Evolutionary conservation across 2,329 filamentous ascomycete species (phyloP).

Genomic region (Paradendryphiella salina): DNA sequence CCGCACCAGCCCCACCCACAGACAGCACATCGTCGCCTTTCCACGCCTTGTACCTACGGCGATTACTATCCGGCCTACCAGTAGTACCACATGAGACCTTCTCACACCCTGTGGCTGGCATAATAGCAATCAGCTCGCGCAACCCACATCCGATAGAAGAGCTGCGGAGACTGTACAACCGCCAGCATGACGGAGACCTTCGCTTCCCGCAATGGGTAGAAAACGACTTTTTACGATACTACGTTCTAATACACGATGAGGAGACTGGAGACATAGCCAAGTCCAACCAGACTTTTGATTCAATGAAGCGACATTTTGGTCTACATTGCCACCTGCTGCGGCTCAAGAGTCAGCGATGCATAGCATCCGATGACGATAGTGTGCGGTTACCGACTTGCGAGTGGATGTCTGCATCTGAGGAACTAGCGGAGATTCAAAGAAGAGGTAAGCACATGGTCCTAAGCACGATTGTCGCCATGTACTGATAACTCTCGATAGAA

Average conservation of each 20-base stretch:
- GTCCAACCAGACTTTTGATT: slow-evolving; percentile 88
- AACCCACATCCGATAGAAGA: slow-evolving; percentile 84
- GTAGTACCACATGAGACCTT: slow-evolving; percentile 89
- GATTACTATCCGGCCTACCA: slow-evolving; percentile 77
- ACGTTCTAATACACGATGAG: slow-evolving; percentile 94
- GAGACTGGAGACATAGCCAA: slow-evolving; percentile 90
- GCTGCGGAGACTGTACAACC: slow-evolving; percentile 77
- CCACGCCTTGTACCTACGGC: slow-evolving; percentile 81
- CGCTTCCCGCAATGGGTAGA: slow-evolving; percentile 83
- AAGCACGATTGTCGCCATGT: neutral
- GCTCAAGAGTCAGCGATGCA: slow-evolving; percentile 80
- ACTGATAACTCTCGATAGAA: slow-evolving; percentile 49
- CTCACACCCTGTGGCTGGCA: slow-evolving; percentile 87
- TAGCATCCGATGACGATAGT: slow-evolving; percentile 89
- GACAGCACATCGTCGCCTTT: slow-evolving; percentile 67
- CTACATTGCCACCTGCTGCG: slow-evolving; percentile 91
- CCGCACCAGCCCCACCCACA: slow-evolving; percentile 11
- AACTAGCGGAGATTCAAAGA: slow-evolving; percentile 72
- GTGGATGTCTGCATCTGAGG: slow-evolving; percentile 87
- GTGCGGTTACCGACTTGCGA: slow-evolving; percentile 78
- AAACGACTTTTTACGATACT: slow-evolving; percentile 90
- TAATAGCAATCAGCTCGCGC: slow-evolving; percentile 92
- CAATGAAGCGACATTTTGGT: slow-evolving; percentile 99
- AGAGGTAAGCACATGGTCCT: slow-evolving; percentile 53
- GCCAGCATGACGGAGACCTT: slow-evolving; percentile 76